Conservation (phyloP, 768 basidiomycete species). For the Cystofilobasidium capitatum region DNA sequence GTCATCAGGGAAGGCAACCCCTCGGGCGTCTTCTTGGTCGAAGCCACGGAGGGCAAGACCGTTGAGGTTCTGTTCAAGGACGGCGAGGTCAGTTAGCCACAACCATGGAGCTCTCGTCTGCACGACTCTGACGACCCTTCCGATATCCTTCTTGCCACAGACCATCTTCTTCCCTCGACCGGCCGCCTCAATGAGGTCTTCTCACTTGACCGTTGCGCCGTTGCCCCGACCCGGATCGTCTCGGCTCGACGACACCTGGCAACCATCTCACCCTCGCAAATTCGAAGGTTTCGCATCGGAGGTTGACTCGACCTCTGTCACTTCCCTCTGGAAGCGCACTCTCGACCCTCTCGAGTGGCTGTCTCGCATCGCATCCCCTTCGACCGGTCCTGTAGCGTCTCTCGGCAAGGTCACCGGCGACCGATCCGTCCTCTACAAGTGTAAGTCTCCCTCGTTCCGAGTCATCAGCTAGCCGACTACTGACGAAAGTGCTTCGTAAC, state of each 20-base stretch:
- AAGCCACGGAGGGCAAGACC: constrained; percentile 30
- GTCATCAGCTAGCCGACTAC: not conserved
- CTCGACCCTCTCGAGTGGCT: constrained; percentile 54
- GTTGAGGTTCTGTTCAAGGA: constrained; percentile 33
- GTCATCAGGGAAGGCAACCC: constrained; percentile 31
- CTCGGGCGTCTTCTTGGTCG: constrained; percentile 31
- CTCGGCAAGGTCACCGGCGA: constrained; percentile 78
- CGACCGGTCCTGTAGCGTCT: constrained; percentile 52
- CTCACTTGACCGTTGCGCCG: constrained; percentile 2
- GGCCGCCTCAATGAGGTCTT: not conserved
- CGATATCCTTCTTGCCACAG: constrained; percentile 26
- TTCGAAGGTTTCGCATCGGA: too few species aligned
- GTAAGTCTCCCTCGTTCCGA: not conserved
- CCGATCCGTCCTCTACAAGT: constrained; percentile 84
- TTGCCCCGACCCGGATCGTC: too few species aligned
- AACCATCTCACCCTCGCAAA: too few species aligned
- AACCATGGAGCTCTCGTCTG: not conserved
- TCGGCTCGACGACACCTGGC: too few species aligned
- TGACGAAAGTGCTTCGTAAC: not conserved
- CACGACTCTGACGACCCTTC: too few species aligned
- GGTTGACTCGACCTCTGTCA: too few species aligned
- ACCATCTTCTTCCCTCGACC: constrained; percentile 36
- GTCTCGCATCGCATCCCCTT: constrained; percentile 46
- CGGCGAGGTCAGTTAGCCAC: constrained; percentile 26
- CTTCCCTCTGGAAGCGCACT: constrained; percentile 51